Evolutionary conservation across 768 basidiomycete species (phyloP).

Genomic region (Pisolithus albus): DNA sequence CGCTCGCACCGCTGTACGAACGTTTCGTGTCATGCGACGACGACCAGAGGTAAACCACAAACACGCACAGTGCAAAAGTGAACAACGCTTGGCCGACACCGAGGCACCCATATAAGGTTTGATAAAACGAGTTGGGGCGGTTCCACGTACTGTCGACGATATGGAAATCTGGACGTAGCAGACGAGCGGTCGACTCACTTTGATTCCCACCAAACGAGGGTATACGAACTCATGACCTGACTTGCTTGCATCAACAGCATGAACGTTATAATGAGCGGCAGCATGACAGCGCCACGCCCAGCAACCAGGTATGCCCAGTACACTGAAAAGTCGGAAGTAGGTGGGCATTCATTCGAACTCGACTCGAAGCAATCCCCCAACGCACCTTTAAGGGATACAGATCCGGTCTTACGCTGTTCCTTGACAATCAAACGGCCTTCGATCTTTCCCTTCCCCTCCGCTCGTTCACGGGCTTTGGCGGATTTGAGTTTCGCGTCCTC

Average conservation of each 20-base stretch:
- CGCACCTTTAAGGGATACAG: conserved; percentile 44
- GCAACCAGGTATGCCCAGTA: conserved; percentile 55
- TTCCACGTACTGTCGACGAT: conserved; percentile 34
- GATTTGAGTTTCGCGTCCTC: conserved; percentile 35
- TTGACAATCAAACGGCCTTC: conserved; percentile 62
- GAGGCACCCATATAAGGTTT: conserved; percentile 55
- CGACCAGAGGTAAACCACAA: not conserved
- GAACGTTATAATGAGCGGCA: conserved; percentile 44
- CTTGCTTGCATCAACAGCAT: conserved; percentile 55
- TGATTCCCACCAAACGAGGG: conserved; percentile 66
- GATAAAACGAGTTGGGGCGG: conserved; percentile 52
- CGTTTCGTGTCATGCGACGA: not conserved
- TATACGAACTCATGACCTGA: conserved; percentile 57
- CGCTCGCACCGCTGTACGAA: conserved; percentile 38
- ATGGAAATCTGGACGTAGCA: not conserved
- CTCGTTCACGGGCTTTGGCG: conserved; percentile 25
- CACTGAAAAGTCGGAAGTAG: conserved; percentile 30
- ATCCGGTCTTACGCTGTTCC: conserved; percentile 61
- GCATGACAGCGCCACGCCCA: conserved; percentile 43
- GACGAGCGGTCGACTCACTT: conserved; percentile 33
- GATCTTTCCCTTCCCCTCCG: conserved; percentile 52
- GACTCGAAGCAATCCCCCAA: conserved; percentile 4
- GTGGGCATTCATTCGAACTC: not conserved
- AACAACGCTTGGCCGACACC: conserved; percentile 52
- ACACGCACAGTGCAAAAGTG: conserved; percentile 49